Conservation (phyloP, 2,329 filamentous ascomycete genomes). For the Trichoderma sp. region DNA sequence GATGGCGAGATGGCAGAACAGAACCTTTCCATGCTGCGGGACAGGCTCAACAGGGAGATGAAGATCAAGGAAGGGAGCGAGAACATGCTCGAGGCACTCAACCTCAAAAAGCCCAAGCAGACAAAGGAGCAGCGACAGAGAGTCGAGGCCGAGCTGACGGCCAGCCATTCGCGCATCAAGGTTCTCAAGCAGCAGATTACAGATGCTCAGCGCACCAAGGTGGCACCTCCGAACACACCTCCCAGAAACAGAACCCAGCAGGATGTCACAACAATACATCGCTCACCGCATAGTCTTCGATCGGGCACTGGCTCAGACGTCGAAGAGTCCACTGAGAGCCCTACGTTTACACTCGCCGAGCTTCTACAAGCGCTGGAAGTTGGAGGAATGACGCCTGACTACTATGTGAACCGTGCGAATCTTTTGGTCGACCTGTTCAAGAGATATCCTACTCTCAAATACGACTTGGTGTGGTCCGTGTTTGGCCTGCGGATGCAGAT, state of each 20-base stretch:
- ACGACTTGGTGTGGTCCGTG: constrained; percentile 93
- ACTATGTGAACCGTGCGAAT: constrained; percentile 93
- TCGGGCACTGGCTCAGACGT: constrained; percentile 63
- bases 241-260: constrained; percentile 53
- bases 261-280: constrained; percentile 51
- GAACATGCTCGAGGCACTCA: constrained; percentile 93
- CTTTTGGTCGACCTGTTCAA: constrained; percentile 96
- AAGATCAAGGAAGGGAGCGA: constrained; percentile 98
- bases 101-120: constrained; percentile 94
- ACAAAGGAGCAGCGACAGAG: constrained; percentile 79
- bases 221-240: constrained; percentile 54
- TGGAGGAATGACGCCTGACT: constrained; percentile 86
- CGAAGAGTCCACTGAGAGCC: constrained; percentile 78
- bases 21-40: constrained; percentile 73
- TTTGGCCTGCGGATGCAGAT: constrained; percentile 93
- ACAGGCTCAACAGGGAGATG: constrained; percentile 89
- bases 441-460: constrained; percentile 88
- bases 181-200: constrained; percentile 63
- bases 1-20: constrained; percentile 73
- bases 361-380: constrained; percentile 87
- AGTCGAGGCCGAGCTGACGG: constrained; percentile 86
- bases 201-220: constrained; percentile 59
- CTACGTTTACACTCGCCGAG: constrained; percentile 88
- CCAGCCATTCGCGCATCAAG: constrained; percentile 76
- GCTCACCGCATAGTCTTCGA: constrained; percentile 61